Evolutionary conservation across 2,329 filamentous ascomycete species (phyloP), one percentile per base, ranked within the genome.

Genomic region (Venturia nashicola): DNA sequence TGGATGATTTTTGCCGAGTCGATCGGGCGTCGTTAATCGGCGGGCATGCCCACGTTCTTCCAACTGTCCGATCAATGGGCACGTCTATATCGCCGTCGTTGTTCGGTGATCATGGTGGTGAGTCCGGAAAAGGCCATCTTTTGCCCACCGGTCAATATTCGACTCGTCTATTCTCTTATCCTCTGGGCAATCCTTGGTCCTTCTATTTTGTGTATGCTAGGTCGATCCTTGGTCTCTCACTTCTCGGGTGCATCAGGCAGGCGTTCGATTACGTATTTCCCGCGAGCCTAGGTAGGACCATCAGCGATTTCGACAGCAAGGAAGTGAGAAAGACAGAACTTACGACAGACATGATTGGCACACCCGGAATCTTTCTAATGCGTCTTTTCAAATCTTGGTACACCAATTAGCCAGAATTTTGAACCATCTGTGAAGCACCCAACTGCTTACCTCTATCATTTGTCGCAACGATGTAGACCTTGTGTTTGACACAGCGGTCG

Each of bases 251-350:
- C 90, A 75, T 91, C 89, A 5, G 92, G 92, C 67, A 97, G 76
- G 70, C 92, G 85, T 80, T 97, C 94, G 71, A 99, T 94, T 59
- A 93, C 87, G 76, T 97, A 97, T 76, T 97, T 97, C 57, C 90
- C 91, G 71, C 55, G 51, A 3, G 51, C 51, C 44, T 51, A 5
- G 20, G 20, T 14, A 27, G 16, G 9, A 4, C 14, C 20, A 27
- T 51, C 20, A 23, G 46, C 20, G 27, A 27, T 14, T 23, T 4
- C 9, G 27, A 20, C 20, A 51, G 20, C 12, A n/a, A 11, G 20
- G 9, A 27, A 12, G 9, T 6, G 46, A n/a, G 46, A 27, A 23
- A 20, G 20, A 16, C 16, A 3, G 12, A 39, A 40, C 90, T 84
- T 6, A 88, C 89, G 36, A 94, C 90, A 71, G 86, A 91, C 80